Evolutionary conservation across 176 grass and related monocot species (phyloP).

Genomic region (Oryza glumipatula): DNA sequence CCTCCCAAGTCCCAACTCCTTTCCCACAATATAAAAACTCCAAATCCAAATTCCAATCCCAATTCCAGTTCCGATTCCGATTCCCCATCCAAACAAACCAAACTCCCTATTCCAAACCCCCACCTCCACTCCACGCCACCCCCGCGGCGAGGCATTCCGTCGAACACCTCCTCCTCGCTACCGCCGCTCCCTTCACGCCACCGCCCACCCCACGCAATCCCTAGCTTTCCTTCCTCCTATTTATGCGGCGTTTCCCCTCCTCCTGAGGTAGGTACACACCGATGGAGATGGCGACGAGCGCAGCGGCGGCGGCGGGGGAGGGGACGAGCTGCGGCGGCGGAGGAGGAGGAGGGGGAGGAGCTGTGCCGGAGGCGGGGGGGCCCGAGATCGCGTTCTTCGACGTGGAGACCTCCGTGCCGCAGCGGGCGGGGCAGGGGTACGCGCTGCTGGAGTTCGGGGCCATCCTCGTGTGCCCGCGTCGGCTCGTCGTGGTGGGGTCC

Average conservation of each 20-base stretch:
- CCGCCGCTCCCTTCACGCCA: background rate
- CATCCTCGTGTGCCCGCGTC: conserved; percentile 78
- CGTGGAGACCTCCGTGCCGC: conserved; percentile 85
- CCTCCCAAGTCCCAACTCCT: background rate
- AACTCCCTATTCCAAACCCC: conserved; percentile 26
- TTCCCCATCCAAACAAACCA: background rate
- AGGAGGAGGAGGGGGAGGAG: background rate
- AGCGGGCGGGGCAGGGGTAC: conserved; percentile 51
- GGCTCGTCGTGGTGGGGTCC: conserved; percentile 72
- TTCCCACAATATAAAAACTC: background rate
- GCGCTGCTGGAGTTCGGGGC: conserved; percentile 92
- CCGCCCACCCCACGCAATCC: conserved; percentile 33
- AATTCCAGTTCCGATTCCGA: background rate
- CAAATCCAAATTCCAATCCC: conserved; percentile 5
- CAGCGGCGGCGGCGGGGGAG: no score
- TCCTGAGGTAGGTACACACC: no score
- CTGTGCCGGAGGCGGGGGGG: conserved; percentile 15
- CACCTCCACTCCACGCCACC: background rate
- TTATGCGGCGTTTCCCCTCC: conserved; percentile 15
- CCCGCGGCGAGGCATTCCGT: conserved; percentile 21
- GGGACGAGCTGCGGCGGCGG: background rate
- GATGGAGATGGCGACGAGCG: conserved; percentile 22
- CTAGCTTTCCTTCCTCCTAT: conserved; percentile 25
- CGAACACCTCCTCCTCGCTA: conserved; percentile 32
- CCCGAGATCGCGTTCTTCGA: conserved; percentile 98